Evolutionary conservation across 352 stramenopile species (phyloP).

Genomic region (Pythium dissotocum): DNA sequence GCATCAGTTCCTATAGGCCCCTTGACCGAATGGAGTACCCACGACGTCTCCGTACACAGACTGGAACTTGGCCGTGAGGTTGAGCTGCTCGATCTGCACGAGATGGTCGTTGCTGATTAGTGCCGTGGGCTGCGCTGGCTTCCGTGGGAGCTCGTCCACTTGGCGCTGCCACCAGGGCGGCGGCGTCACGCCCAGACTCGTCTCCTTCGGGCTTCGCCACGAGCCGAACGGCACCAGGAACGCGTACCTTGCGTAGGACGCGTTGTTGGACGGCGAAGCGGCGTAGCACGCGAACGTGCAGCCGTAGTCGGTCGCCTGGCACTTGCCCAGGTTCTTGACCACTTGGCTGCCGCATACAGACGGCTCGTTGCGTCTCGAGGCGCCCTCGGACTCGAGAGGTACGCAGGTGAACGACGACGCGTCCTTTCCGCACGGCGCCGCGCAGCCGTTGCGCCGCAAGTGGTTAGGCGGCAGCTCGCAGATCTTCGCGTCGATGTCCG

Average conservation of each 20-base stretch:
- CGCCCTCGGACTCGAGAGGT: background rate
- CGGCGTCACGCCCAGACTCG: background rate
- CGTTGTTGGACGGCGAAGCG: background rate
- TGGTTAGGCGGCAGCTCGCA: constrained; percentile 1
- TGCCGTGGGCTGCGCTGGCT: background rate
- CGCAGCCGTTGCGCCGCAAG: background rate
- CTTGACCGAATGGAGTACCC: background rate
- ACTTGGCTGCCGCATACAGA: background rate
- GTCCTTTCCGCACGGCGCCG: background rate
- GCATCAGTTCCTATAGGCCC: background rate
- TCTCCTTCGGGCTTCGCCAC: background rate
- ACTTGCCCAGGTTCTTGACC: background rate
- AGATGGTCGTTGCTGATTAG: background rate
- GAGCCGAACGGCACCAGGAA: background rate
- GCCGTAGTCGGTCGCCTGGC: constrained; percentile 1
- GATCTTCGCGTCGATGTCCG: background rate
- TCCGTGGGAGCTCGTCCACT: background rate
- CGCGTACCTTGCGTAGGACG: background rate
- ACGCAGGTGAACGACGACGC: background rate
- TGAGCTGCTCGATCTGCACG: constrained; percentile 1
- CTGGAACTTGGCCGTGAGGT: constrained; percentile 1
- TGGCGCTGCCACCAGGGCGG: background rate
- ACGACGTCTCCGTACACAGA: background rate
- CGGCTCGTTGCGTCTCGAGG: background rate
- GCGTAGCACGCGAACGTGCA: constrained; percentile 1